Base-by-base conservation (phyloP, 2,329 filamentous ascomycete genomes). In the Aspergillus puulaauensis region DNA sequence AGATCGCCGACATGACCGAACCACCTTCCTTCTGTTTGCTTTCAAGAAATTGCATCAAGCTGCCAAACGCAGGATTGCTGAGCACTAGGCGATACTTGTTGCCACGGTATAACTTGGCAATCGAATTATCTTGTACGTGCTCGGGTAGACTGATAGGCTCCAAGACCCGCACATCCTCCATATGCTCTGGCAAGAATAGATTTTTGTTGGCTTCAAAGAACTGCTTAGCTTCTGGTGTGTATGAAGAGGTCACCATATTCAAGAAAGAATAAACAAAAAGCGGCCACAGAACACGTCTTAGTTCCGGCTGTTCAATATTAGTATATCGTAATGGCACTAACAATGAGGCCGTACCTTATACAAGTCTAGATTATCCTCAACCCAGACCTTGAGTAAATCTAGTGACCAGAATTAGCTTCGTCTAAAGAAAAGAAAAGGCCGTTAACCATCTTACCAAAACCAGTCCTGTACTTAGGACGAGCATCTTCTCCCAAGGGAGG, bases 261-360 rank as follows among this genome's bases (percentile, higher is more conserved):
- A 99, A 80, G 70, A 90, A 97, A 0, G 91, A 95, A 75, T 99
- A 96, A 51, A 98, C 90, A 69, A 97, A 98, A 0, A 96, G 79
- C 0, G 95, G 95, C 92, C 95, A 99, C 15, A 96, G 78, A 4
- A 98, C 80, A 64, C 96, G 92, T 58, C 86, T 84, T 3, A 99
- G 81, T 77, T 99, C 95, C 45, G 93, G 91, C 86, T 93, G 61
- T 12, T 58, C 31, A 39, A 56, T 44, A 56, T 65, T 41, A 68
- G 54, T 48, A 54, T 49, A 9, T 4, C 27, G 12, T 31, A 9
- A 39, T 27, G 51, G 15, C 37, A 43, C 24, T 9, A 5, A n/a
- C 23, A 31, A 15, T 39, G 8, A 41, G 44, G 11, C 59, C 76
- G 66, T 74, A 89, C 90, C 81, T 96, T 96, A 83, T 98, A 98